Base-by-base conservation (phyloP, 1,284 basidiomycete species). In the Ceratobasidium papillatum region DNA sequence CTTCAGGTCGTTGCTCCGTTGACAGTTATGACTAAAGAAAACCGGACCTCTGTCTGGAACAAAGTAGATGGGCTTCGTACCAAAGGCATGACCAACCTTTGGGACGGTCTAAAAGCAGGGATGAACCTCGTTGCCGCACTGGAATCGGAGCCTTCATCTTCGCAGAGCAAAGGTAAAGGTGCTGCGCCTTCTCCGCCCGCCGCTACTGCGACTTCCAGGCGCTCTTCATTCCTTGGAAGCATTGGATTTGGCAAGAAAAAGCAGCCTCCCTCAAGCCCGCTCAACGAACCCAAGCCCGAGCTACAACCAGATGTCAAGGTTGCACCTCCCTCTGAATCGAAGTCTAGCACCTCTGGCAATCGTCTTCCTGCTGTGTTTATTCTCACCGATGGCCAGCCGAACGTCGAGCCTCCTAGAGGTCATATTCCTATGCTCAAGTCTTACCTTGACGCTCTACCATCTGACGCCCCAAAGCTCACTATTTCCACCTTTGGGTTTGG, bases 401-500 rank as follows among this genome's bases (percentile, higher is more conserved):
- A 77, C 45, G 51, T 75, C 14, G 63, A 74, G 4, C 77, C 77
- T 32, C 76, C 76, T 43, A 34, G 75, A 19, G 77, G 77, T 4
- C 76, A 78, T 38, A 68, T 76, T 17, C 76, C 74, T 4, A 77
- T 76, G 73, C 72, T 78, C 64, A 76, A 76, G 32, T 56, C 62
- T 32, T 78, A 77, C 58, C 68, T 78, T 30, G 76, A 77, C 34
- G 56, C 69, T 9, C 22, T 61, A 17, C 63, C 62, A 11, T 34
- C 56, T 9, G 59, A 75, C 25, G 61, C 76, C 8, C 72, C 59
- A 3, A 74, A 71, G 27, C 73, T 77, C 64, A 76, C 74, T 34
- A 72, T 78, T 51, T 75, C 68, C 32, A 78, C 76, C 32, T 78
- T 78, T 54, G 77, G 77, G 22, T 78, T 78, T 51, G 77, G 77